Evolutionary conservation across 2,329 filamentous ascomycete species (phyloP).

Genomic region (Xylaria sp.): DNA sequence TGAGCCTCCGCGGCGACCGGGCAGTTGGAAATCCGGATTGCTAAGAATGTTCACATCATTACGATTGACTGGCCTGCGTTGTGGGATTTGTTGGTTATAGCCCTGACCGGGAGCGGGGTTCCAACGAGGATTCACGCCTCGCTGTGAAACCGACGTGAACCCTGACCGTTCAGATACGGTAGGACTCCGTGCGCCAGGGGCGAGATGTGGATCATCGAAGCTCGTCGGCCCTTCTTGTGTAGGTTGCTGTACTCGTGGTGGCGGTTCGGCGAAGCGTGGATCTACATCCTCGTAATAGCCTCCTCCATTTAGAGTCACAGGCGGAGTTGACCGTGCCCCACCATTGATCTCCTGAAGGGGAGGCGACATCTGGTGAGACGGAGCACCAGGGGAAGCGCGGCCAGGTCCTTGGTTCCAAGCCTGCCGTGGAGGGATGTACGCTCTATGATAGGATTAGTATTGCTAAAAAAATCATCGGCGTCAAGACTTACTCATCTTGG

Average conservation of each 20-base stretch:
- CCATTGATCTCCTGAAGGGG: conserved; percentile 53
- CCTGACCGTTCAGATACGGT: conserved; percentile 82
- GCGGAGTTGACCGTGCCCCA: conserved; percentile 51
- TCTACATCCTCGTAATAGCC: conserved; percentile 95
- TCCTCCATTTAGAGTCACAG: conserved; percentile 43
- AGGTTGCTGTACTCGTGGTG: conserved; percentile 40
- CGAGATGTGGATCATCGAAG: conserved; percentile 72
- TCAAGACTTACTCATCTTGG: conserved; percentile 73
- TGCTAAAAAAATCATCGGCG: conserved; percentile 34
- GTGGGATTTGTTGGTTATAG: conserved; percentile 57
- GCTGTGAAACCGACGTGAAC: conserved; percentile 91
- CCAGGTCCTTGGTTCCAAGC: conserved; percentile 64
- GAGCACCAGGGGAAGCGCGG: conserved; percentile 57
- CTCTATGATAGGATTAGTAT: conserved; percentile 55
- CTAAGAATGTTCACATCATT: conserved; percentile 79
- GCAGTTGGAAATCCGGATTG: conserved; percentile 88
- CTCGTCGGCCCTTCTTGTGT: conserved; percentile 54
- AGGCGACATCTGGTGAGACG: conserved; percentile 55
- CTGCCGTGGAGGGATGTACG: conserved; percentile 67
- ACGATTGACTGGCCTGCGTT: conserved; percentile 61
- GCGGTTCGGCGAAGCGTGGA: conserved; percentile 77
- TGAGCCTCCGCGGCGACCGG: conserved; percentile 54
- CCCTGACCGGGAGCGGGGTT: conserved; percentile 64
- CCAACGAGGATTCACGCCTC: conserved; percentile 90
- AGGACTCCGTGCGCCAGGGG: conserved; percentile 71